These are phyloP conservation scores for Mucor velutinosus DNA, from an alignment of 371 early-diverging fungal genomes.

Conservation along the genomic window DNA sequence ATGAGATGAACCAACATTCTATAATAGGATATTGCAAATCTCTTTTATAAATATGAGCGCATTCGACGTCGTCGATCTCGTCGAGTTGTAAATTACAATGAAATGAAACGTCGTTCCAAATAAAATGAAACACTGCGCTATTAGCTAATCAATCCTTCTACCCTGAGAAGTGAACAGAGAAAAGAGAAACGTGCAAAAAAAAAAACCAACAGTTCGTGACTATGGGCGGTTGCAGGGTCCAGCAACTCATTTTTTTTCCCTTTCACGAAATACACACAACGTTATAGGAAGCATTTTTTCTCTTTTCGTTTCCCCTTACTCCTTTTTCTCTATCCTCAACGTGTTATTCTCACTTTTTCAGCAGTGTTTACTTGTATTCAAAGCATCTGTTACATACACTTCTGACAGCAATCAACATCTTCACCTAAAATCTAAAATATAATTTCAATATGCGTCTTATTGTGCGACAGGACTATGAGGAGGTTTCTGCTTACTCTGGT, in stretches of 20 bases:
- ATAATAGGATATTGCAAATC: conserved; percentile 25
- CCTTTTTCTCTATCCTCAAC: not conserved
- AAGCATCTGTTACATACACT: not conserved
- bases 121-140: not conserved
- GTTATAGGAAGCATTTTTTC: not conserved
- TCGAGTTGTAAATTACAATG: conserved; percentile 12
- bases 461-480: conserved; percentile 65
- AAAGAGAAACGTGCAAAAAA: not conserved
- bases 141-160: not conserved
- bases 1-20: not conserved
- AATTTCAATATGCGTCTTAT: conserved; percentile 60
- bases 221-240: conserved; percentile 6
- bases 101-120: conserved; percentile 11
- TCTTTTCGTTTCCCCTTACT: too few species aligned
- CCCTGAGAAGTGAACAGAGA: not conserved
- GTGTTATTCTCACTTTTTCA: not conserved
- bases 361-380: not conserved
- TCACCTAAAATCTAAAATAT: not conserved
- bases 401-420: not conserved
- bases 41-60: conserved; percentile 28
- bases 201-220: not conserved
- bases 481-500: conserved; percentile 62
- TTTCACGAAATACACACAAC: not conserved
- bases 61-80: conserved; percentile 15
- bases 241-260: conserved; percentile 1